Percentiles rank a stretch among this genome's conserved stretches.
Evolutionary conservation across 208 protist genomes (phyloP).

Genomic region (Leishmania arabica): DNA sequence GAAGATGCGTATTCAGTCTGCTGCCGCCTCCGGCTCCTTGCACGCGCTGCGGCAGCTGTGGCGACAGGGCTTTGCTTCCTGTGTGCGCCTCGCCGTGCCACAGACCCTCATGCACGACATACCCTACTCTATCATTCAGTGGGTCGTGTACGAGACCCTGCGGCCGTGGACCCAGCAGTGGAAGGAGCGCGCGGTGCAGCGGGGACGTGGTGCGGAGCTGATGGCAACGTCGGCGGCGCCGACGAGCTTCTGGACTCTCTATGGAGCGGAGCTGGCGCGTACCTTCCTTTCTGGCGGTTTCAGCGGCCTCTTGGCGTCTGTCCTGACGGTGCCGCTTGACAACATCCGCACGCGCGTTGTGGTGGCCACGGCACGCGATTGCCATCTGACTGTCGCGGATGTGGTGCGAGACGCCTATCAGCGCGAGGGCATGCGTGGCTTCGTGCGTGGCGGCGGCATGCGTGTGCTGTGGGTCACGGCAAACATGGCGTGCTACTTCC

Average conservation of each 20-base stretch:
- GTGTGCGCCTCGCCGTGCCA: constrained; percentile 48
- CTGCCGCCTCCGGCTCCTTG: constrained; percentile 40
- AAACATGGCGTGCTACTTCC: constrained; percentile 87
- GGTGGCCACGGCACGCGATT: constrained; percentile 47
- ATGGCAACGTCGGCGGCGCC: not conserved
- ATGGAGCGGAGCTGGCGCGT: constrained; percentile 42
- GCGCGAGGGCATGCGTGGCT: constrained; percentile 52
- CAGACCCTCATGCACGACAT: constrained; percentile 85
- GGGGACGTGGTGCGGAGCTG: not conserved
- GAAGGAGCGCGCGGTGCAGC: not conserved
- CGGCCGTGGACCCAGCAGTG: constrained; percentile 54
- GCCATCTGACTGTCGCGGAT: constrained; percentile 31
- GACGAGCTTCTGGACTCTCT: constrained; percentile 19
- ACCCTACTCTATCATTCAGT: constrained; percentile 80
- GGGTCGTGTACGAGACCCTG: constrained; percentile 76
- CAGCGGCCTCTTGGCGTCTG: constrained; percentile 66
- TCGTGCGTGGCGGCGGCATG: constrained; percentile 64
- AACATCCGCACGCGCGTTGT: constrained; percentile 73
- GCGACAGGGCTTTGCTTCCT: constrained; percentile 43
- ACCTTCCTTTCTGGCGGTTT: constrained; percentile 78
- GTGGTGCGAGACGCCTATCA: constrained; percentile 50
- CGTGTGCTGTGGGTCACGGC: constrained; percentile 80
- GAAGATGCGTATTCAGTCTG: constrained; percentile 82
- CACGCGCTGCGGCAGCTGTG: constrained; percentile 55
- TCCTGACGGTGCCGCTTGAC: constrained; percentile 77